Evolutionary conservation across 2,329 filamentous ascomycete genomes (phyloP).

Genomic region (Aotearoamyces nothofagi): DNA sequence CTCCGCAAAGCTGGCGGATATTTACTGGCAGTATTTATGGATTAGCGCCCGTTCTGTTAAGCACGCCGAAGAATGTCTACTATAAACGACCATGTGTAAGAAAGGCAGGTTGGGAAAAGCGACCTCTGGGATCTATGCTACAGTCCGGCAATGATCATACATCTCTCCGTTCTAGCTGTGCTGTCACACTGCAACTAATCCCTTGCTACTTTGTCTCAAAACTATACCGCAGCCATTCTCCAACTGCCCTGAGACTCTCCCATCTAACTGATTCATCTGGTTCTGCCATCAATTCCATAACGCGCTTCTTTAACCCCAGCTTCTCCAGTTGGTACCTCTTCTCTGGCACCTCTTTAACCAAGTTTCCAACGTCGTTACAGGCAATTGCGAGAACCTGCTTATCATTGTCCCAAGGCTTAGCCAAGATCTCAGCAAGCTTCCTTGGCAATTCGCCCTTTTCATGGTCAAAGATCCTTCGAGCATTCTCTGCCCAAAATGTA

Average conservation of each 20-base stretch:
- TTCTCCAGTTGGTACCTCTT: conserved; percentile 50
- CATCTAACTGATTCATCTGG: conserved; percentile 55
- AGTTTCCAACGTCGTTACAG: conserved; percentile 55
- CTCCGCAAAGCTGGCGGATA: no score
- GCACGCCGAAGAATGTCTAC: no score
- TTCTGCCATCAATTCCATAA: conserved; percentile 62
- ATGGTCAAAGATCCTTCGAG: conserved; percentile 51
- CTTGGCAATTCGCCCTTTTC: conserved; percentile 48
- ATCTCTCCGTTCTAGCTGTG: conserved; percentile 5
- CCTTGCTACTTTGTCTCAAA: conserved; percentile 29
- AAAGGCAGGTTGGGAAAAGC: no score
- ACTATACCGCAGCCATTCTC: conserved; percentile 61
- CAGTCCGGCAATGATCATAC: conserved; percentile 9
- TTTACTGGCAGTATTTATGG: no score
- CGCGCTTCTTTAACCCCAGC: conserved; percentile 48
- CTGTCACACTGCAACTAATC: neutral
- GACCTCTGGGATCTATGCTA: neutral
- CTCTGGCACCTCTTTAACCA: conserved; percentile 59
- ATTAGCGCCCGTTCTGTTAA: no score
- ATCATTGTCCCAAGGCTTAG: conserved; percentile 52
- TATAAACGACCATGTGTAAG: no score
- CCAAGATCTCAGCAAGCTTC: conserved; percentile 52
- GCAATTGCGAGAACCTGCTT: conserved; percentile 61
- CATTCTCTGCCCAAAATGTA: conserved; percentile 61
- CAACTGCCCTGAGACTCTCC: conserved; percentile 60